A percentile compares a stretch with the other conserved stretches of the same genome.
phyloP scores from a whole-genome alignment of 2,329 filamentous ascomycete genomes.

The Didymella keratinophila region DNA sequence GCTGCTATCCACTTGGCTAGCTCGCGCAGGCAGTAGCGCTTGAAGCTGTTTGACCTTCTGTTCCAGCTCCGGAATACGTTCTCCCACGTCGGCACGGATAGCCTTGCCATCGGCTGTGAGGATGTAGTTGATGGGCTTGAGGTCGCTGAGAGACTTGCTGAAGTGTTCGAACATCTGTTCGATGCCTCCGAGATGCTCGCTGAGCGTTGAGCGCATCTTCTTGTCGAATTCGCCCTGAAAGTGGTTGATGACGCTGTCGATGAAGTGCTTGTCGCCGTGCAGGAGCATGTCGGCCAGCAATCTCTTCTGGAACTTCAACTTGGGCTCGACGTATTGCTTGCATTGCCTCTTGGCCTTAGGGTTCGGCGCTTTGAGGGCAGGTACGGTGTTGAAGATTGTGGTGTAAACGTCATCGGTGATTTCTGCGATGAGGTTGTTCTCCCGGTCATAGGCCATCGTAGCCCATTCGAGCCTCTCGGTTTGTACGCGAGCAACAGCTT shows the following conservation, averaged over 20 bases:
- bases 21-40: neutral
- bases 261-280: slow-evolving; percentile 18
- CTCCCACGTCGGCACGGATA: slow-evolving; percentile 8
- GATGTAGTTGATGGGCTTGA: slow-evolving; percentile 9
- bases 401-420: slow-evolving; percentile 27
- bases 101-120: neutral
- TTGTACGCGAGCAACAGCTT: neutral
- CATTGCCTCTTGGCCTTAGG: slow-evolving; percentile 9
- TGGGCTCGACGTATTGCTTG: slow-evolving; percentile 21
- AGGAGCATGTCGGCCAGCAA: slow-evolving; percentile 15
- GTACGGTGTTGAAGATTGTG: slow-evolving; percentile 15
- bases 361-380: slow-evolving; percentile 7
- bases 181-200: slow-evolving; percentile 4
- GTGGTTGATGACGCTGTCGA: slow-evolving; percentile 18
- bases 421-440: slow-evolving; percentile 25
- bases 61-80: slow-evolving; percentile 8
- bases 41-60: neutral
- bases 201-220: slow-evolving; percentile 1
- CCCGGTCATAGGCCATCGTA: slow-evolving; percentile 20
- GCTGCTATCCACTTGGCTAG: neutral
- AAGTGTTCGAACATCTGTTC: slow-evolving; percentile 5
- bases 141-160: neutral
- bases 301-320: slow-evolving; percentile 26
- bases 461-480: slow-evolving; percentile 11
- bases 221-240: slow-evolving; percentile 21